Percentiles rank a stretch among this genome's conserved stretches.
Conservation (phyloP, 202 grass and related monocot species). For the Zoysia matrella region DNA sequence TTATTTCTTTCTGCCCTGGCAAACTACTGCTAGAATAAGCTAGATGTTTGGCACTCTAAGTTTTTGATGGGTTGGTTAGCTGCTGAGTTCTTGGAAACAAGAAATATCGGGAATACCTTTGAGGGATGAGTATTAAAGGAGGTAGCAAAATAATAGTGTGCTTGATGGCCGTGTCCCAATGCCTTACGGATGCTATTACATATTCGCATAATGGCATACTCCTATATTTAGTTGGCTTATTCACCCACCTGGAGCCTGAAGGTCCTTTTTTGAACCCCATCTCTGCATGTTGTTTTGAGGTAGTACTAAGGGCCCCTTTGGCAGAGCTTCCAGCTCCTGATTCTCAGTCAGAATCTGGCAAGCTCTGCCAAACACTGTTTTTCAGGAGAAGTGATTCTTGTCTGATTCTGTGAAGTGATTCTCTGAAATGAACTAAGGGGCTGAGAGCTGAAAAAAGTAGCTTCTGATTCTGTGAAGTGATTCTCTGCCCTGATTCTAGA, state of each 20-base stretch:
- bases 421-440: too few relatives aligned
- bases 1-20: background rate
- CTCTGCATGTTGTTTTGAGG: background rate
- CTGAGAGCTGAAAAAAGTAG: too few relatives aligned
- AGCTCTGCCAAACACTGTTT: too few relatives aligned
- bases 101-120: too few relatives aligned
- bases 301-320: background rate
- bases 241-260: background rate
- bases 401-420: too few relatives aligned
- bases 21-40: background rate
- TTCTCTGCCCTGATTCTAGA: too few relatives aligned
- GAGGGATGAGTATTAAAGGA: background rate
- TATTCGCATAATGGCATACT: conserved; percentile 1
- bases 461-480: too few relatives aligned
- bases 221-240: background rate
- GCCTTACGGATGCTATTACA: background rate
- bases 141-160: background rate
- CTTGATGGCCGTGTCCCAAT: background rate
- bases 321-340: too few relatives aligned
- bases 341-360: too few relatives aligned
- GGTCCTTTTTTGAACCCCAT: background rate
- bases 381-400: too few relatives aligned
- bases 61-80: background rate
- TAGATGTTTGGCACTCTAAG: too few relatives aligned
- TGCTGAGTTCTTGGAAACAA: background rate